A percentile compares a stretch with the other conserved stretches of the same genome.
Conservation (phyloP, 768 basidiomycete genomes). For the Phylloporus sp. region DNA sequence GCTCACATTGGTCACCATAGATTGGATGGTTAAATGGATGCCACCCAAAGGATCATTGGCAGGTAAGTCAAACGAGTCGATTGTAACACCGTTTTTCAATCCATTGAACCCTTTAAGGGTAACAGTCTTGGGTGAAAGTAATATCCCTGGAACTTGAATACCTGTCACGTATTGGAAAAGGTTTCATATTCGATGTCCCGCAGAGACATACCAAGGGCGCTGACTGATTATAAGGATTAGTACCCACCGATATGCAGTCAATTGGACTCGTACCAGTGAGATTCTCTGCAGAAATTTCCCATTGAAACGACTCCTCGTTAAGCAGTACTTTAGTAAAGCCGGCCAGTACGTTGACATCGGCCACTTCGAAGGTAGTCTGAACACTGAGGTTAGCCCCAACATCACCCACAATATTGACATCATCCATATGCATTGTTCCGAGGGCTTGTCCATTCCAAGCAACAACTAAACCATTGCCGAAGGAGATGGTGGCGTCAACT, state of each 20-base stretch:
- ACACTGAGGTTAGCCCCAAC: conserved; percentile 58
- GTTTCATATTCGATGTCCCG: not conserved
- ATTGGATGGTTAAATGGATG: conserved; percentile 61
- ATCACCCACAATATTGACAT: conserved; percentile 56
- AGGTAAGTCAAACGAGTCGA: conserved; percentile 67
- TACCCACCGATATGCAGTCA: not conserved
- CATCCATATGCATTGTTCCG: conserved; percentile 57
- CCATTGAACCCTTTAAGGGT: conserved; percentile 70
- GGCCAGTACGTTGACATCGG: conserved; percentile 52
- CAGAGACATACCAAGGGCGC: conserved; percentile 46
- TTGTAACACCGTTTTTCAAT: conserved; percentile 56
- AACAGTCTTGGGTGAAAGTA: conserved; percentile 52
- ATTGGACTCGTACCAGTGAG: conserved; percentile 44
- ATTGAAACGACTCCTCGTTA: conserved; percentile 62
- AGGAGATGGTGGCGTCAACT: conserved; percentile 68
- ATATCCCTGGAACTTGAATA: conserved; percentile 54
- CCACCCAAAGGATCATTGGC: conserved; percentile 68
- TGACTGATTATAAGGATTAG: conserved; percentile 38
- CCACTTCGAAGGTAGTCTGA: conserved; percentile 54
- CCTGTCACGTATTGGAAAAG: conserved; percentile 32
- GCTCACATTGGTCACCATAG: conserved; percentile 56
- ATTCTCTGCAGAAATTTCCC: conserved; percentile 65
- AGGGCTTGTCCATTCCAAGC: conserved; percentile 56
- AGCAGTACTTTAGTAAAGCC: conserved; percentile 65
- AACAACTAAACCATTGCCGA: conserved; percentile 58